Conservation (phyloP, 768 basidiomycete genomes). For the Rhizopogon salebrosus region DNA sequence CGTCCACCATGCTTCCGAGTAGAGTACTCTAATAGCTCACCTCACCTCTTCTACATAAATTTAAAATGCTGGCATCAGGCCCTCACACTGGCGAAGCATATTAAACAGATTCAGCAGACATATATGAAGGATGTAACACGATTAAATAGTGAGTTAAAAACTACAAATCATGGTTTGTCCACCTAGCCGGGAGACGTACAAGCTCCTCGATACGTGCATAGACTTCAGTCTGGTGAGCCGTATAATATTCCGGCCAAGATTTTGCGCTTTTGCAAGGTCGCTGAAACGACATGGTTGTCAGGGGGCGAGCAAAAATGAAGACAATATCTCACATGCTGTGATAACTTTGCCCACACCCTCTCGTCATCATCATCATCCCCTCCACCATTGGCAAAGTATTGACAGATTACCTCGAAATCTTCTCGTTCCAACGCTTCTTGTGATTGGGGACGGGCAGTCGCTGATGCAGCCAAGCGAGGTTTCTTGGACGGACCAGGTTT, state of each 20-base stretch:
- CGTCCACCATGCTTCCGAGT: constrained; percentile 19
- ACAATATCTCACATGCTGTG: constrained; percentile 35
- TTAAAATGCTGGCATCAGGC: not conserved
- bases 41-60: constrained; percentile 1
- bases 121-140: not conserved
- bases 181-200: not conserved
- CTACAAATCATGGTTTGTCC: not conserved
- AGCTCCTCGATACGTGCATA: constrained; percentile 34
- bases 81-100: not conserved
- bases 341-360: constrained; percentile 49
- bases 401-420: constrained; percentile 48
- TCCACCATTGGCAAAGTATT: constrained; percentile 51
- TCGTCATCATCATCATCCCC: constrained; percentile 42
- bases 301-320: not conserved
- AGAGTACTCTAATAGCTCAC: constrained; percentile 9
- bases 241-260: constrained; percentile 51
- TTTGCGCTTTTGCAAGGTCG: constrained; percentile 33
- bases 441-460: not conserved
- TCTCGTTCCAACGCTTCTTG: constrained; percentile 17
- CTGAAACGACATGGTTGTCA: constrained; percentile 22
- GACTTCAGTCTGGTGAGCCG: constrained; percentile 36
- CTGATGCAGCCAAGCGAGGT: not conserved
- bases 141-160: not conserved
- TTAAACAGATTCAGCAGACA: not conserved
- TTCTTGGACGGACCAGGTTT: constrained; percentile 3